phyloP scores from a whole-genome alignment of 208 protist species.

The Trypanosoma scelopori region DNA sequence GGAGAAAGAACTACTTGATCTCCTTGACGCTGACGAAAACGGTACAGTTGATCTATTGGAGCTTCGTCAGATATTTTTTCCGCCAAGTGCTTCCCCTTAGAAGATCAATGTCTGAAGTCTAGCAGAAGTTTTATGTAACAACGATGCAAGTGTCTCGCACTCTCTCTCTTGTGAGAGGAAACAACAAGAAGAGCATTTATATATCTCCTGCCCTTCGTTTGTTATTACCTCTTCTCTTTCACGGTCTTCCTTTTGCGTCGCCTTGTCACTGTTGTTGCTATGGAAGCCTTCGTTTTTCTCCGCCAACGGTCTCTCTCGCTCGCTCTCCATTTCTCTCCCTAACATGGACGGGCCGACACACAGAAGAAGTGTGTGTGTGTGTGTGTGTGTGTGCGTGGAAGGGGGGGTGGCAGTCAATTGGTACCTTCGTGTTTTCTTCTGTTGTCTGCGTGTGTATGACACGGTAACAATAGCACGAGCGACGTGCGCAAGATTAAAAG shows the following conservation, averaged over 20 bases:
- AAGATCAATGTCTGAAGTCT: background rate
- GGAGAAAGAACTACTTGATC: slow-evolving; percentile 46
- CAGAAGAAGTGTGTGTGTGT: too few relatives aligned
- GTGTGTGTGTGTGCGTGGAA: too few relatives aligned
- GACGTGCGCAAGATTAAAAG: too few relatives aligned
- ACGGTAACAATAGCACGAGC: too few relatives aligned
- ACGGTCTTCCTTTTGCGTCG: background rate
- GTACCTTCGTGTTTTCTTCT: background rate
- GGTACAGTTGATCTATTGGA: slow-evolving; percentile 62
- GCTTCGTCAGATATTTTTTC: slow-evolving; percentile 69
- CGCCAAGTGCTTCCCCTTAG: slow-evolving; percentile 24
- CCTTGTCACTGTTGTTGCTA: background rate
- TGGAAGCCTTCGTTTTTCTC: background rate
- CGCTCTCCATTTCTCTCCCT: background rate
- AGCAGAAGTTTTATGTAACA: slow-evolving; percentile 8
- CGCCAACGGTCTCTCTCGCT: background rate
- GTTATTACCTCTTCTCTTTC: slow-evolving; percentile 9
- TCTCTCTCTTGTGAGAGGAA: background rate
- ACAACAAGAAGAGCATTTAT: background rate
- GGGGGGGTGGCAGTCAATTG: too few relatives aligned
- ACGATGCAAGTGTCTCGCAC: background rate
- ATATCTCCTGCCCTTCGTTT: slow-evolving; percentile 1
- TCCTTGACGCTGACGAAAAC: slow-evolving; percentile 48
- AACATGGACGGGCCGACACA: too few relatives aligned
- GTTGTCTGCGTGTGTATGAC: background rate